A percentile compares a stretch with the other conserved stretches of the same genome.
These are phyloP conservation scores for Tubosaeta sp. DNA, from an alignment of 768 basidiomycete genomes.

Conservation along the genomic window DNA sequence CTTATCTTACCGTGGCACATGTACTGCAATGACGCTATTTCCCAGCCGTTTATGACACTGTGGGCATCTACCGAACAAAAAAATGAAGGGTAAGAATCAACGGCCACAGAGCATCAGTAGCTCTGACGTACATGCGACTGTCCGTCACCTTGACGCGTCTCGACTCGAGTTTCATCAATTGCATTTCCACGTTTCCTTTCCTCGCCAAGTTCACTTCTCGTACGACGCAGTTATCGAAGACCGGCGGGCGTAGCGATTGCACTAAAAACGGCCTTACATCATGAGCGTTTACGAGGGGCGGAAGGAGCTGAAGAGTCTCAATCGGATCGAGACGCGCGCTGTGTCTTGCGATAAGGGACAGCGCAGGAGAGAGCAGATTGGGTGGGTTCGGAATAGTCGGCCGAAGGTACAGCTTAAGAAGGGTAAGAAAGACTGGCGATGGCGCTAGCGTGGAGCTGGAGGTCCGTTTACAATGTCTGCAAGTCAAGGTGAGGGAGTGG, in stretches of 20 bases:
- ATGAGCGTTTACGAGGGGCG: slow-evolving; percentile 82
- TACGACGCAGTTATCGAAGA: slow-evolving; percentile 67
- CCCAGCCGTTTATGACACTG: slow-evolving; percentile 94
- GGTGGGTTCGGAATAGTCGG: slow-evolving; percentile 50
- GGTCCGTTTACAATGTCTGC: slow-evolving; percentile 85
- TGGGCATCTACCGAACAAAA: slow-evolving; percentile 62
- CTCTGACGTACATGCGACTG: slow-evolving; percentile 74
- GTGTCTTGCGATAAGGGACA: slow-evolving; percentile 85
- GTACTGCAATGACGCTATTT: slow-evolving; percentile 90
- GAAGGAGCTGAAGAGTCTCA: slow-evolving; percentile 80
- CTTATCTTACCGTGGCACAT: slow-evolving; percentile 68
- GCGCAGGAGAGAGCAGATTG: slow-evolving; percentile 72
- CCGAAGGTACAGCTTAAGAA: slow-evolving; percentile 84
- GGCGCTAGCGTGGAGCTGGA: slow-evolving; percentile 58
- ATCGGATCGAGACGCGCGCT: slow-evolving; percentile 76
- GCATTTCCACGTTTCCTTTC: slow-evolving; percentile 69
- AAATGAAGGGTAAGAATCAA: not conserved
- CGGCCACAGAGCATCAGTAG: not conserved
- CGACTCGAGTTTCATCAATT: slow-evolving; percentile 71
- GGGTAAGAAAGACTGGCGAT: slow-evolving; percentile 69
- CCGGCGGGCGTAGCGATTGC: slow-evolving; percentile 59
- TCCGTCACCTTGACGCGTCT: slow-evolving; percentile 87
- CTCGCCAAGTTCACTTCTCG: slow-evolving; percentile 70
- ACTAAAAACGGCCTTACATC: slow-evolving; percentile 77
- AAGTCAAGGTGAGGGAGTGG: not conserved